Conservation (phyloP, 768 basidiomycete species). For the Boletus eberwhitei region DNA sequence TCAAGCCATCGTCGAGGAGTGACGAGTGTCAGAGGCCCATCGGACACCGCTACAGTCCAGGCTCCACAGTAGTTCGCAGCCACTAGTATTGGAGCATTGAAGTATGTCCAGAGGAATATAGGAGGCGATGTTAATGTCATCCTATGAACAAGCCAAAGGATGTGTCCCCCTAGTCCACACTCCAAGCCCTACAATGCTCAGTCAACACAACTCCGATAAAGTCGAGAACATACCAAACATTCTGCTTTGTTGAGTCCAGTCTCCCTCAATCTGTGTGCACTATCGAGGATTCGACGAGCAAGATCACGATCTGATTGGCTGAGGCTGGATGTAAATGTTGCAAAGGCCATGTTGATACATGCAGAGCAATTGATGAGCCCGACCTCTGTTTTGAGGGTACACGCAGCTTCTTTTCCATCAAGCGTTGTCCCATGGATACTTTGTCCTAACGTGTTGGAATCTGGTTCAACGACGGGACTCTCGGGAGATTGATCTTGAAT, state of each 20-base stretch:
- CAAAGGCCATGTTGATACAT: slow-evolving; percentile 27
- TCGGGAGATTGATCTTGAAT: slow-evolving; percentile 8
- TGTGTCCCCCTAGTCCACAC: slow-evolving; percentile 16
- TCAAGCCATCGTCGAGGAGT: slow-evolving; percentile 79
- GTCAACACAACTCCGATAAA: background rate
- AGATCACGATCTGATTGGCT: slow-evolving; percentile 17
- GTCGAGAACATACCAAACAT: slow-evolving; percentile 30
- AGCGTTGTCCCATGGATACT: slow-evolving; percentile 43
- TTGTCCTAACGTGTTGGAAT: slow-evolving; percentile 11
- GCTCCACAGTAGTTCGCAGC: slow-evolving; percentile 46
- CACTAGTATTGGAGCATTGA: slow-evolving; percentile 52
- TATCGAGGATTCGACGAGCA: slow-evolving; percentile 15
- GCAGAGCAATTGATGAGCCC: slow-evolving; percentile 32
- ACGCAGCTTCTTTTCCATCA: slow-evolving; percentile 47
- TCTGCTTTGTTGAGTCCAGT: slow-evolving; percentile 28
- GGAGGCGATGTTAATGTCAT: slow-evolving; percentile 51
- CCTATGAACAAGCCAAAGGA: slow-evolving; percentile 35
- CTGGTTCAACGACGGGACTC: slow-evolving; percentile 9
- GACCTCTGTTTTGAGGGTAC: slow-evolving; percentile 30
- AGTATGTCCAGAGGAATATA: slow-evolving; percentile 67
- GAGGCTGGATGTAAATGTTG: slow-evolving; percentile 20
- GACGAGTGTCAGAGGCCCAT: slow-evolving; percentile 41
- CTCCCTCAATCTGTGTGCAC: slow-evolving; percentile 13
- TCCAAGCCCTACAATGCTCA: slow-evolving; percentile 13
- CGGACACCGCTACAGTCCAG: slow-evolving; percentile 58